Conservation (phyloP, 1,284 basidiomycete species). For the Phaffia rhodozyma region DNA sequence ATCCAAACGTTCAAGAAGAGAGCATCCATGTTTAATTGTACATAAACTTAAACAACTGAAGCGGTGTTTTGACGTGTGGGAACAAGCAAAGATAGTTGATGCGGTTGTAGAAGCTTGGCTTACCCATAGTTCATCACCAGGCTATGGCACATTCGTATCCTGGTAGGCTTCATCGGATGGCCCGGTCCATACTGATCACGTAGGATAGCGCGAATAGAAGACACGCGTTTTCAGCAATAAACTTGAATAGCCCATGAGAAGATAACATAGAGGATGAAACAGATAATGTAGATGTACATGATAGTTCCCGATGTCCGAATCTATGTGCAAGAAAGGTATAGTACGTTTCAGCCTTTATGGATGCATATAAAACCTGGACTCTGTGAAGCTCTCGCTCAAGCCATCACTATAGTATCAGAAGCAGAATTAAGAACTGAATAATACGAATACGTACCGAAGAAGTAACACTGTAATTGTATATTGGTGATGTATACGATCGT, state of each 20-base stretch:
- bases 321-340: slow-evolving; percentile 28
- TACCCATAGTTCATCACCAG: slow-evolving; percentile 96
- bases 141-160: slow-evolving; percentile 98
- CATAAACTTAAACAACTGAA: too few species aligned
- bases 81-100: not conserved
- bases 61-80: too few species aligned
- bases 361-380: not conserved
- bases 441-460: slow-evolving; percentile 43
- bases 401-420: not conserved
- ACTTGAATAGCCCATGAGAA: too few species aligned
- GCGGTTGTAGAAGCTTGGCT: slow-evolving; percentile 29
- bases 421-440: not conserved
- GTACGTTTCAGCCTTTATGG: not conserved
- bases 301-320: slow-evolving; percentile 96
- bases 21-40: too few species aligned
- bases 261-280: too few species aligned
- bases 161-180: slow-evolving; percentile 76
- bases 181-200: slow-evolving; percentile 67
- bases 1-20: not conserved
- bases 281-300: slow-evolving; percentile 38
- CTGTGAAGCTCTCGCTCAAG: not conserved
- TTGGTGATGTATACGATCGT: not conserved
- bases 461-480: slow-evolving; percentile 63
- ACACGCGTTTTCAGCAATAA: not conserved
- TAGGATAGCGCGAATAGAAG: not conserved